Percentiles rank a stretch among this genome's conserved stretches.
phyloP scores from a whole-genome alignment of 2,329 filamentous ascomycete genomes.

The Colletotrichum noveboracense region DNA sequence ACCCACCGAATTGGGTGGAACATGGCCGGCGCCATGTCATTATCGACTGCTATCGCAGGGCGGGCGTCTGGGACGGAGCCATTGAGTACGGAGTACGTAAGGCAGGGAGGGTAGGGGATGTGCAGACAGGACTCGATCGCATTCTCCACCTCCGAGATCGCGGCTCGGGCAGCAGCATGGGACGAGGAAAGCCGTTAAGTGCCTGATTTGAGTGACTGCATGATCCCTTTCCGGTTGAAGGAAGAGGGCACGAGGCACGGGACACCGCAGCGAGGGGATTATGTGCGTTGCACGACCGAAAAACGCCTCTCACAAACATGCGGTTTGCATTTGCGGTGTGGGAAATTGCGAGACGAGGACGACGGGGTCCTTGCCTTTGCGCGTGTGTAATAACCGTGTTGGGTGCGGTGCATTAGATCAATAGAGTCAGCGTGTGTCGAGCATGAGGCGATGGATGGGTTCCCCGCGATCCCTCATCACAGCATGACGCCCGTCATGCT shows the following conservation, averaged over 20 bases:
- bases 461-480: background rate
- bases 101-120: background rate
- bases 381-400: background rate
- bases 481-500: slow-evolving; percentile 4
- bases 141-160: slow-evolving; percentile 13
- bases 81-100: background rate
- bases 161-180: slow-evolving; percentile 14
- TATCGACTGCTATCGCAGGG: background rate
- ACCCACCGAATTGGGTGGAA: slow-evolving; percentile 8
- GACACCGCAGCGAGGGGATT: background rate
- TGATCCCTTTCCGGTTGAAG: background rate
- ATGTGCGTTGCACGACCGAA: slow-evolving; percentile 6
- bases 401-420: background rate
- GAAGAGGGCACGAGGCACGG: background rate
- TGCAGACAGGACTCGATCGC: slow-evolving; percentile 17
- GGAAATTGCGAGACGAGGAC: background rate
- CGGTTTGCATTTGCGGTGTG: slow-evolving; percentile 15
- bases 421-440: background rate
- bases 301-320: background rate
- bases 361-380: background rate
- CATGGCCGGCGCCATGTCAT: background rate
- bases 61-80: background rate
- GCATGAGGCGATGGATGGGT: background rate
- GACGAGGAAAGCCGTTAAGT: background rate
- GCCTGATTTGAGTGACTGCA: background rate